Evolutionary conservation across 192 early-diverging fungal species (phyloP).

Genomic region (Gaertneriomyces sp.): DNA sequence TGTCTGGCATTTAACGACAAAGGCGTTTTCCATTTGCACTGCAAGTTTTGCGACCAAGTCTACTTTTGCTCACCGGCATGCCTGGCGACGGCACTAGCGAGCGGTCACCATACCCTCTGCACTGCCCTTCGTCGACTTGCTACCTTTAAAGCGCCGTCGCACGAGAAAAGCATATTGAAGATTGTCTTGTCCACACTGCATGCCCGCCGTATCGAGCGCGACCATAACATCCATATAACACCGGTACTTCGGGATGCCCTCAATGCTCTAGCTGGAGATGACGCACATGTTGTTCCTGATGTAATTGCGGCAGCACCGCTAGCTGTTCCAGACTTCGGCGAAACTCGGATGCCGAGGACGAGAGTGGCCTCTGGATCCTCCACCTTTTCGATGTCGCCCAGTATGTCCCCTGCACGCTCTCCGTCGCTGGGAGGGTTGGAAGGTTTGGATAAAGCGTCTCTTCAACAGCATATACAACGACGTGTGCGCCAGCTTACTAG

Average conservation of each 20-base stretch:
- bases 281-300: not conserved
- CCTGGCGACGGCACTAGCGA: constrained; percentile 29
- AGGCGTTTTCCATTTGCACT: constrained; percentile 45
- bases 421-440: no score
- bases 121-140: constrained; percentile 51
- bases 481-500: constrained; percentile 3
- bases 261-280: not conserved
- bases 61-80: constrained; percentile 49
- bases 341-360: not conserved
- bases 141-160: constrained; percentile 54
- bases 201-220: constrained; percentile 1
- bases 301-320: not conserved
- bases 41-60: constrained; percentile 57
- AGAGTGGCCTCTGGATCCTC: not conserved
- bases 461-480: constrained; percentile 16
- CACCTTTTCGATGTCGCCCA: not conserved
- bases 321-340: not conserved
- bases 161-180: constrained; percentile 64
- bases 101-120: constrained; percentile 47
- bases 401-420: not conserved
- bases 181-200: constrained; percentile 38
- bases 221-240: not conserved
- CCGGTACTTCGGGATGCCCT: not conserved
- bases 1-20: constrained; percentile 55
- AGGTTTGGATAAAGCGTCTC: constrained; percentile 4